These are phyloP conservation scores for Dactylonectria macrodidyma DNA, from an alignment of 2,329 filamentous ascomycete species.

Conservation along the genomic window DNA sequence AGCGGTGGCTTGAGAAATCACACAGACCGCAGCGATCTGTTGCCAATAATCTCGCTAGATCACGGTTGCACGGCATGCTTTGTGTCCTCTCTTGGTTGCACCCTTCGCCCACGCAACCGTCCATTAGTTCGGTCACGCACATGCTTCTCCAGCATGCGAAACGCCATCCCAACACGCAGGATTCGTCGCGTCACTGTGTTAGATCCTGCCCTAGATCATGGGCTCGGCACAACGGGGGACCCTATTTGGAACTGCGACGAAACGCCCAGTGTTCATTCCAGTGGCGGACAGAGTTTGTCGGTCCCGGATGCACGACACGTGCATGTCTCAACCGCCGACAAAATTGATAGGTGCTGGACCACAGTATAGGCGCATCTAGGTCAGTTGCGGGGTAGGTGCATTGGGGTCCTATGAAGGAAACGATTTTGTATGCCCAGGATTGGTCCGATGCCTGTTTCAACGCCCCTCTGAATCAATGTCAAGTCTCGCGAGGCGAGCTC, in stretches of 20 bases:
- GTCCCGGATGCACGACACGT: constrained; percentile 17
- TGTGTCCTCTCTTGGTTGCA: constrained; percentile 38
- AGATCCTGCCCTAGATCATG: constrained; percentile 6
- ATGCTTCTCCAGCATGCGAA: constrained; percentile 19
- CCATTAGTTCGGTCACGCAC: constrained; percentile 33
- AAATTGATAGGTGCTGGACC: background rate
- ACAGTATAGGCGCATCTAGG: background rate
- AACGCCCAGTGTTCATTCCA: constrained; percentile 6
- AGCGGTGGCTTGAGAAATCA: constrained; percentile 23
- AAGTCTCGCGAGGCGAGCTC: constrained; percentile 6
- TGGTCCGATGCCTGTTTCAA: constrained; percentile 18
- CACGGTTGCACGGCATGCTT: constrained; percentile 36
- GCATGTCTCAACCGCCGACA: constrained; percentile 22
- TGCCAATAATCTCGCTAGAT: constrained; percentile 47
- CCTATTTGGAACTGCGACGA: constrained; percentile 8
- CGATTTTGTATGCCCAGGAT: background rate
- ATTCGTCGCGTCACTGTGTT: constrained; percentile 25
- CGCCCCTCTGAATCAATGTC: constrained; percentile 3
- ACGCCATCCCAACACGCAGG: constrained; percentile 20
- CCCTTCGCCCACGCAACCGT: constrained; percentile 32
- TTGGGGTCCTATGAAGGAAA: background rate
- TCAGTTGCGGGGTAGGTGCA: background rate
- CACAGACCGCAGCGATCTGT: constrained; percentile 28
- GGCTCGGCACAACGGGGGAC: constrained; percentile 4
- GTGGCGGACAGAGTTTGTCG: background rate